Percentiles rank a stretch among this genome's conserved stretches.
phyloP scores from a whole-genome alignment of 2,329 filamentous ascomycete genomes.

The Grosmannia penicillata region DNA sequence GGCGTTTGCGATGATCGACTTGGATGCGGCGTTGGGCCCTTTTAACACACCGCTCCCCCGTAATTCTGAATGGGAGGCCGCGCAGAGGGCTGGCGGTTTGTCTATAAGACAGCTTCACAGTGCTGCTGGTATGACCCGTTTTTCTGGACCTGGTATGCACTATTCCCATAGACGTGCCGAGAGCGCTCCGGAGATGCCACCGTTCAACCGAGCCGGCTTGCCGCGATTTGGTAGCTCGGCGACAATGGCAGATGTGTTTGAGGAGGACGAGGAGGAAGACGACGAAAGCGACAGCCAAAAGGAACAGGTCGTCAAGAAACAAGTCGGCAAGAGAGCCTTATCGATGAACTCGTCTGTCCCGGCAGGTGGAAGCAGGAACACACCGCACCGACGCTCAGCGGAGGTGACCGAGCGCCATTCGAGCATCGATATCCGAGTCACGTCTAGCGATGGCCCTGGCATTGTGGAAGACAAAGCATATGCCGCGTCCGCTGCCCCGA shows the following conservation, averaged over 20 bases:
- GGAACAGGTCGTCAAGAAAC: neutral
- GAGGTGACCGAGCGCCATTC: slow-evolving; percentile 3
- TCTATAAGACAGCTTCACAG: slow-evolving; percentile 61
- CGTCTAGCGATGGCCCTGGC: slow-evolving; percentile 4
- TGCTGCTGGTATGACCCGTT: slow-evolving; percentile 54
- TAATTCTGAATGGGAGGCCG: slow-evolving; percentile 52
- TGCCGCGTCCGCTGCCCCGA: slow-evolving; percentile 3
- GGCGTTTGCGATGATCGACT: slow-evolving; percentile 71
- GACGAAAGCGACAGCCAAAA: neutral
- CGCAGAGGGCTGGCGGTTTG: slow-evolving; percentile 41
- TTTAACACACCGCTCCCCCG: slow-evolving; percentile 65
- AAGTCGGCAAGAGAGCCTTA: neutral
- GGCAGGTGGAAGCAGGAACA: slow-evolving; percentile 1
- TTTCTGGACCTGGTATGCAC: slow-evolving; percentile 54
- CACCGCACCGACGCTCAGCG: neutral
- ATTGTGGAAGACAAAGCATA: neutral
- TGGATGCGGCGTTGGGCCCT: slow-evolving; percentile 84
- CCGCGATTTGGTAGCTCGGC: slow-evolving; percentile 51
- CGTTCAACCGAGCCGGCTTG: slow-evolving; percentile 53
- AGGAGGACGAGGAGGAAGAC: slow-evolving; percentile 57
- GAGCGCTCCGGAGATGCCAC: slow-evolving; percentile 64
- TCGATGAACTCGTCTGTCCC: slow-evolving; percentile 3
- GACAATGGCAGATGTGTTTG: slow-evolving; percentile 76
- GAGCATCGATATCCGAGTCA: slow-evolving; percentile 13
- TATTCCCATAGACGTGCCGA: slow-evolving; percentile 64